Evolutionary conservation across 2,329 filamentous ascomycete genomes (phyloP).

Genomic region (Curvularia lunata): DNA sequence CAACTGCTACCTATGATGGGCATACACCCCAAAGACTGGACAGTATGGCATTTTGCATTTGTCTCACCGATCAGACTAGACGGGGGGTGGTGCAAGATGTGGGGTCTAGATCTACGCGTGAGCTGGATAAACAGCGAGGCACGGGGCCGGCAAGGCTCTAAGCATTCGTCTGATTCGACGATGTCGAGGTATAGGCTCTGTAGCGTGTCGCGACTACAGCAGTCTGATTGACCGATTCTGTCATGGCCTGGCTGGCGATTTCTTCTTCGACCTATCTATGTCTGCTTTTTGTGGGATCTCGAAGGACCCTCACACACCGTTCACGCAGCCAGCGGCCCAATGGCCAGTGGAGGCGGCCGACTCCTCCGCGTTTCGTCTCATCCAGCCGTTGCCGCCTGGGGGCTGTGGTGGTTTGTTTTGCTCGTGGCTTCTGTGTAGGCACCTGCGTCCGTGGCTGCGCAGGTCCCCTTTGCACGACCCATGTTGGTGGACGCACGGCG

Average conservation of each 20-base stretch:
- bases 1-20: not conserved
- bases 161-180: not conserved
- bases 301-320: constrained; percentile 8
- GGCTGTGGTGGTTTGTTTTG: not conserved
- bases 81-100: not conserved
- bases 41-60: not conserved
- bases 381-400: not conserved
- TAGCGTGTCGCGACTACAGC: not conserved
- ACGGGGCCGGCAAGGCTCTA: not conserved
- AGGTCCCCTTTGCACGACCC: constrained; percentile 4
- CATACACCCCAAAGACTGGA: not conserved
- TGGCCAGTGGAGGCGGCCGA: not conserved
- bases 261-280: not conserved
- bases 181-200: not conserved
- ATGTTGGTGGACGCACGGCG: constrained; percentile 8
- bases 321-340: constrained; percentile 1
- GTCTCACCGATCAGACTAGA: constrained; percentile 10
- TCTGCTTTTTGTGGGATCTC: constrained; percentile 3
- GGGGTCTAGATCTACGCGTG: constrained; percentile 3
- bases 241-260: not conserved
- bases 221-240: not conserved
- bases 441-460: not conserved
- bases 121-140: not conserved
- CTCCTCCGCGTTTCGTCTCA: not conserved
- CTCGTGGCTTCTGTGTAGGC: not conserved